Evolutionary conservation across 2,329 filamentous ascomycete genomes (phyloP).

Genomic region (Rutstroemia sp.): DNA sequence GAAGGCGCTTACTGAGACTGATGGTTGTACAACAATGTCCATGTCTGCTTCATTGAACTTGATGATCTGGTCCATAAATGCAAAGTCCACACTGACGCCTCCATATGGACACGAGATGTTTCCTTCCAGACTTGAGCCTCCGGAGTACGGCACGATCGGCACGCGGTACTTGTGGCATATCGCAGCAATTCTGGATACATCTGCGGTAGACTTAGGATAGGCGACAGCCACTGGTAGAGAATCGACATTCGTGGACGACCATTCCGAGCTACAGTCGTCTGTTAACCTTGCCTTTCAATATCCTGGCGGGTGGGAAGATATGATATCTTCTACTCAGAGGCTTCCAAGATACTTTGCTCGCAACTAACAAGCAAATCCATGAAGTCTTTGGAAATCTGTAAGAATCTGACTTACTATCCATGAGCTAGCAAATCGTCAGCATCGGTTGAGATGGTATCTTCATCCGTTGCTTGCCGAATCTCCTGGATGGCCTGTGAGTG

Average conservation of each 20-base stretch:
- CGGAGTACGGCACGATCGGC: conserved; percentile 77
- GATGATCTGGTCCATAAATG: conserved; percentile 76
- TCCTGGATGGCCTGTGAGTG: conserved; percentile 43
- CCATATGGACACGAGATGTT: conserved; percentile 85
- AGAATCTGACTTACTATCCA: conserved; percentile 38
- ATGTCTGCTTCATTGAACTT: conserved; percentile 78
- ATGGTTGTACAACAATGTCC: conserved; percentile 88
- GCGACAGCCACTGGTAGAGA: conserved; percentile 55
- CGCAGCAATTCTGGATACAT: conserved; percentile 53
- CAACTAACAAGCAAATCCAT: neutral
- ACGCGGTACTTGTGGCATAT: conserved; percentile 73
- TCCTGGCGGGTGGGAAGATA: too few relatives aligned
- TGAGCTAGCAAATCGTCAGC: conserved; percentile 53
- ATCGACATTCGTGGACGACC: conserved; percentile 56
- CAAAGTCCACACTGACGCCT: conserved; percentile 85
- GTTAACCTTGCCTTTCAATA: neutral
- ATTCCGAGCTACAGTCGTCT: conserved; percentile 40
- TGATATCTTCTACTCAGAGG: too few relatives aligned
- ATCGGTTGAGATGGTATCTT: conserved; percentile 55
- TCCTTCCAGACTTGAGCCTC: conserved; percentile 78
- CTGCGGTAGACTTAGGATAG: conserved; percentile 53
- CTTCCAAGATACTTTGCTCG: neutral
- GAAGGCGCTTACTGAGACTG: conserved; percentile 46
- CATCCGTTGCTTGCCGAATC: conserved; percentile 43
- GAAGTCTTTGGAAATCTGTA: neutral